phyloP scores from a whole-genome alignment of 768 basidiomycete species.

The Aureoboletus auriporus region DNA sequence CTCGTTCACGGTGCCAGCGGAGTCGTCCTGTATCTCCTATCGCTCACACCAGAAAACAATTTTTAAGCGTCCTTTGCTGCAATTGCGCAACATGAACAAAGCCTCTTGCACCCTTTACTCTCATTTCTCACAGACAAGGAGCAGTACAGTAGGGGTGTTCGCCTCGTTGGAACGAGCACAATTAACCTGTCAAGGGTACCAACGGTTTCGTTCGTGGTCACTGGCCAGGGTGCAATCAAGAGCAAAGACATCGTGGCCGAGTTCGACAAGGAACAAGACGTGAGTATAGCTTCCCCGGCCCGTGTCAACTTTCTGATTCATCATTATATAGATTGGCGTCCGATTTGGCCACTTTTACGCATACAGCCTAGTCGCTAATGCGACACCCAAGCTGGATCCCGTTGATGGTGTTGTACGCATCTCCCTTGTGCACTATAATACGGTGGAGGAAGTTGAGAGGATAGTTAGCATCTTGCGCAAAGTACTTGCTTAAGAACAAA shows the following conservation, averaged over 20 bases:
- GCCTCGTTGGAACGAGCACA: conserved; percentile 60
- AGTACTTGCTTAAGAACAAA: conserved; percentile 31
- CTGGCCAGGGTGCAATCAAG: conserved; percentile 49
- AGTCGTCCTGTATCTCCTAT: conserved; percentile 59
- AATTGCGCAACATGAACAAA: conserved; percentile 60
- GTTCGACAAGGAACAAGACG: conserved; percentile 62
- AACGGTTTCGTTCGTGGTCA: conserved; percentile 69
- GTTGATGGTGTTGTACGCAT: conserved; percentile 70
- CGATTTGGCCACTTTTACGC: conserved; percentile 80
- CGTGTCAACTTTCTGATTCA: background rate
- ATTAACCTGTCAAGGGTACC: conserved; percentile 47
- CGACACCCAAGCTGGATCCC: conserved; percentile 53
- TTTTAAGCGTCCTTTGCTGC: conserved; percentile 51
- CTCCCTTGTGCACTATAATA: conserved; percentile 79
- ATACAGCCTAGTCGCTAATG: conserved; percentile 51
- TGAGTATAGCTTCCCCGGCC: conserved; percentile 33
- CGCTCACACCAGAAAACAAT: conserved; percentile 46
- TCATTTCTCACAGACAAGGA: conserved; percentile 47
- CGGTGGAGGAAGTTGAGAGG: conserved; percentile 59
- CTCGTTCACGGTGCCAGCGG: conserved; percentile 57
- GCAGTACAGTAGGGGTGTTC: conserved; percentile 55
- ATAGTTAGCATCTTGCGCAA: conserved; percentile 57
- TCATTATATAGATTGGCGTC: conserved; percentile 57
- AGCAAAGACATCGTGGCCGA: conserved; percentile 61
- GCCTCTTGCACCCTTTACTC: conserved; percentile 51